Evolutionary conservation across 306 rosid genomes (phyloP).

Genomic region (apple (Malus domestica)): DNA sequence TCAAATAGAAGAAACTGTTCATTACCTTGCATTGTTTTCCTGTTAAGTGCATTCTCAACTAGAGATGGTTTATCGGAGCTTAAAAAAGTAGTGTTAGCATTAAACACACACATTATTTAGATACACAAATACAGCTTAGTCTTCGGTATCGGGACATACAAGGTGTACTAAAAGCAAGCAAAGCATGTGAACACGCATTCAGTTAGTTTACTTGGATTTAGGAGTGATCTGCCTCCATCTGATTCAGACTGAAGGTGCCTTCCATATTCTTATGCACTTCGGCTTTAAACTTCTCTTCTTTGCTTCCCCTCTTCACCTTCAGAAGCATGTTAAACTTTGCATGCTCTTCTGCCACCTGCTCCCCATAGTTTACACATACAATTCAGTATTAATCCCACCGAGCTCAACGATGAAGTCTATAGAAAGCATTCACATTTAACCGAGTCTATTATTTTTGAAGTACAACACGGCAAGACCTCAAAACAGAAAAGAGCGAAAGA

Average conservation of each 20-base stretch:
- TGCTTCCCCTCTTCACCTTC: constrained; percentile 60
- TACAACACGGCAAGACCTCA: not conserved
- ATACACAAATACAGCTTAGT: not conserved
- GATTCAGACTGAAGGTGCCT: constrained; percentile 60
- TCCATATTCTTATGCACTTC: constrained; percentile 58
- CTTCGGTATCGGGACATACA: not conserved
- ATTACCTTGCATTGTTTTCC: too few relatives aligned
- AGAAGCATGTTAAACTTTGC: constrained; percentile 61
- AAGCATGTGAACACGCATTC: not conserved
- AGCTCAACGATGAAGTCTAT: not conserved
- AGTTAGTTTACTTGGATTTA: not conserved
- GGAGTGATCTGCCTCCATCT: constrained; percentile 46
- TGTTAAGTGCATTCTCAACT: too few relatives aligned
- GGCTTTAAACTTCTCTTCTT: constrained; percentile 60
- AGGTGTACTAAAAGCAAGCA: not conserved
- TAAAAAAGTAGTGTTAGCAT: not conserved
- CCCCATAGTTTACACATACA: not conserved
- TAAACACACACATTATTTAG: not conserved
- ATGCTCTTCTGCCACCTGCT: constrained; percentile 53
- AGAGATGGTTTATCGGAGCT: not conserved
- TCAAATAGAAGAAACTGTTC: too few relatives aligned
- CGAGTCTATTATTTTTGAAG: accelerated
- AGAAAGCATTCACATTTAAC: not conserved
- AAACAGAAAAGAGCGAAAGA: not conserved
- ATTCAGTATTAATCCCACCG: too few relatives aligned